Percentiles rank a stretch among this genome's conserved stretches.
These are phyloP conservation scores for Boletus patriciae DNA, from an alignment of 768 basidiomycete species.

Conservation along the genomic window DNA sequence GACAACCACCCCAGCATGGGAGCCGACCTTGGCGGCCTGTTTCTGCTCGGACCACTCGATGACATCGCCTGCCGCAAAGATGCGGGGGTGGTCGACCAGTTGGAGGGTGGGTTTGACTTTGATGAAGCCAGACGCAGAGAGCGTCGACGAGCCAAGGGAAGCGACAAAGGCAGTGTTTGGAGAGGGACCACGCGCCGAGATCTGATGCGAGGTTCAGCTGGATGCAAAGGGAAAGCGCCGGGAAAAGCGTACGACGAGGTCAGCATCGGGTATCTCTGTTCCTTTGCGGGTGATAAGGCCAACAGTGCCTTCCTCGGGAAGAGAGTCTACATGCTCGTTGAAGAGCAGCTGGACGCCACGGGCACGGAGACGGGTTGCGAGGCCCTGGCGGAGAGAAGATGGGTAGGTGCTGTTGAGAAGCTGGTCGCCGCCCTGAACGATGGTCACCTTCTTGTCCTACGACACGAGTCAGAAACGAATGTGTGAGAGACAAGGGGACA, in stretches of 20 bases:
- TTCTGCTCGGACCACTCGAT: slow-evolving; percentile 66
- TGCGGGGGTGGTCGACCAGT: slow-evolving; percentile 46
- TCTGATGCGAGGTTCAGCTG: slow-evolving; percentile 14
- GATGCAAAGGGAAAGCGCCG: neutral
- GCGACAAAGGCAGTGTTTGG: slow-evolving; percentile 55
- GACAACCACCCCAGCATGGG: slow-evolving; percentile 46
- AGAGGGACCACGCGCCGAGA: slow-evolving; percentile 36
- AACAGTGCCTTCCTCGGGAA: slow-evolving; percentile 38
- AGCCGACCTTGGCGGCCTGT: slow-evolving; percentile 46
- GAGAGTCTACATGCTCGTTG: slow-evolving; percentile 50
- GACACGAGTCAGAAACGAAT: slow-evolving; percentile 6
- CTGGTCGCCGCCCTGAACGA: slow-evolving; percentile 55
- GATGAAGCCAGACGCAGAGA: slow-evolving; percentile 43
- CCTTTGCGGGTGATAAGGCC: slow-evolving; percentile 53
- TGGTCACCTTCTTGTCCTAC: slow-evolving; percentile 49
- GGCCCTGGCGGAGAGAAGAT: slow-evolving; percentile 47
- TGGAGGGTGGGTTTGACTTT: slow-evolving; percentile 60
- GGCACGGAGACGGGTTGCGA: slow-evolving; percentile 41
- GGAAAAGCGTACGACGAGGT: slow-evolving; percentile 52
- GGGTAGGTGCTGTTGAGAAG: slow-evolving; percentile 61
- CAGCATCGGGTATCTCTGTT: slow-evolving; percentile 45
- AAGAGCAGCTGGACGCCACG: slow-evolving; percentile 53
- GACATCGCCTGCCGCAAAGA: slow-evolving; percentile 69
- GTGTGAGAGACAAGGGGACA: slow-evolving; percentile 7
- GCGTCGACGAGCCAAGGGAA: slow-evolving; percentile 41